Evolutionary conservation across 1,284 basidiomycete species (phyloP), one percentile per base, ranked within the genome.

Genomic region (Cutaneotrichosporon curvatum): DNA sequence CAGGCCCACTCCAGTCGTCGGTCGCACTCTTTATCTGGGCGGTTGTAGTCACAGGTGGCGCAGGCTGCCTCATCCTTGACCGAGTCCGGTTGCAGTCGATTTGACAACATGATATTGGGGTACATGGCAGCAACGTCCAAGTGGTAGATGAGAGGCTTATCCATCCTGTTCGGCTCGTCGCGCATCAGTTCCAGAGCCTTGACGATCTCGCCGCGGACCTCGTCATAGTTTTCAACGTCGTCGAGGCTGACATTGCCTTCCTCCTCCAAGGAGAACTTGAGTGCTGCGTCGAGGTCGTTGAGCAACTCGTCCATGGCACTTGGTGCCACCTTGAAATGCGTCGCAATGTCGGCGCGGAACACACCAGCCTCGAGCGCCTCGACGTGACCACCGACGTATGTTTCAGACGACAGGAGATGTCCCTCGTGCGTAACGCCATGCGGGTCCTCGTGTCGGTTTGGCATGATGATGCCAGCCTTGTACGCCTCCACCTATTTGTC

Each of bases 41-140:
- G 81, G 64, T 99, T 99, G 72, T 86, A 98, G 73, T 99, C 95
- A 73, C 95, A 99, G 6, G 96, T 91, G 0, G 95, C 95, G 66
- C 95, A 99, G 37, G 84, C 87, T 8, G 92, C 83, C 71, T 98
- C 95, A 65, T 94, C 88, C 15, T 97, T 87, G 71, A 98, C 87
- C 1, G 95, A 95, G 71, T 99, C 95, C 2, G 95, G 95, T 62
- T 99, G 95, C 3, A 99, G 79, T 45, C 95, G 87, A 70, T 99
- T 98, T 23, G 91, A 96, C 76, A 99, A 85, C 95, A 99, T 99
- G 81, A 99, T 98, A 74, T 98, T 99, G 49, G 95, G 95, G 67
- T 99, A 98, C 95, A 99, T 99, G 58, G 95, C 95, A 2, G 95
- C 95, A 53, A 99, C 95, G 65, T 99, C 95, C 64, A 98, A 74